Base-by-base conservation (phyloP, 805 yeast species). In the Zygosaccharomyces siamensis region DNA sequence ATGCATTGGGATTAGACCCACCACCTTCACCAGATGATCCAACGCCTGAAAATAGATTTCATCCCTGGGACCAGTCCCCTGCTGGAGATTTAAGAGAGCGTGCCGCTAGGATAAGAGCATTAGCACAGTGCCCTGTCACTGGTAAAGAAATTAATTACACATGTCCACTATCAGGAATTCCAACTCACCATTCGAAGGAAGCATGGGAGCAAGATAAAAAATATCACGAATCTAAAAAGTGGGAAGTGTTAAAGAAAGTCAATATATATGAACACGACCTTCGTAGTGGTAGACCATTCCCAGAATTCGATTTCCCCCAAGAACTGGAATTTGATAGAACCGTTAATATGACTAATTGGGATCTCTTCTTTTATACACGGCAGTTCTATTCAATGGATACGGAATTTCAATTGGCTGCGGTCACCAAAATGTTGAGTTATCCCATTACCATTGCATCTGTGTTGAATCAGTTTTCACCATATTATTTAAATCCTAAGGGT, bases 321-420 rank as follows among this genome's bases (percentile, higher is more conserved):
- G 76, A 74, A 12, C 95, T 86, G 67, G 86, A 83, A 45, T 74
- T 73, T 44, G 97, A 90, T 63, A 82, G 83, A 52, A 70, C 77
- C 51, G 80, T 89, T 51, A 89, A 89, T 64, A 79, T 89, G 64
- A 74, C 82, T 43, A 83, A 79, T 66, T 93, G 99, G 99, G 98
- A 93, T 68, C 74, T 93, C 7, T 92, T 81, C 61, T 84, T 93
- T 64, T 93, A 92, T 68, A 92, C 98, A 0, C 78, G 99, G 66
- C 85, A 85, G 59, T 93, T 88, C 66, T 84, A 82, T 60, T 92
- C 97, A 4, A 92, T 93, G 98, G 96, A 93, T 68, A 86, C 96
- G 4, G 97, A 90, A 68, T 92, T 88, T 72, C 95, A 92, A 68
- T 73, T 92, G 63, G 98, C 98, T 1, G 95, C 95, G 3, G 90